Percentiles rank a stretch among this genome's conserved stretches.
phyloP scores from a whole-genome alignment of 768 basidiomycete species.

The Pleurotus citrinopileatus region DNA sequence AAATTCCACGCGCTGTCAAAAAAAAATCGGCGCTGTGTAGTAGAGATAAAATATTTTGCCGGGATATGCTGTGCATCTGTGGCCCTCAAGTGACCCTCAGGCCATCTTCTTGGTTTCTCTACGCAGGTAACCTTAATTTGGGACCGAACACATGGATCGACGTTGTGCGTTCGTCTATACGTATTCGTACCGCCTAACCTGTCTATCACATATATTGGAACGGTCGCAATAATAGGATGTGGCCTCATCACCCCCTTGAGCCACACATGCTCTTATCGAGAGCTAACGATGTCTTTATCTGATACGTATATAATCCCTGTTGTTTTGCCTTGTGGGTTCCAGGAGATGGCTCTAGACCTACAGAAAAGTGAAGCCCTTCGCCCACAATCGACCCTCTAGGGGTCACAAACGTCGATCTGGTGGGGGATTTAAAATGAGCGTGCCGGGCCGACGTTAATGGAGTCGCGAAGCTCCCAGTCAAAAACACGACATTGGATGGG shows the following conservation, averaged over 20 bases:
- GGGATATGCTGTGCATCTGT: neutral
- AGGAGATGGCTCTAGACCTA: neutral
- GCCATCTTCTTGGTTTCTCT: neutral
- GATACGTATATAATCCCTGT: neutral
- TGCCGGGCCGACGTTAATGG: neutral
- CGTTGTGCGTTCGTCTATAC: too few relatives aligned
- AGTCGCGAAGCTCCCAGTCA: too few relatives aligned
- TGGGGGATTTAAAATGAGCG: neutral
- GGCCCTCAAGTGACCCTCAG: neutral
- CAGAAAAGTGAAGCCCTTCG: neutral
- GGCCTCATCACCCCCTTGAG: too few relatives aligned
- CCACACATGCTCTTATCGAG: neutral
- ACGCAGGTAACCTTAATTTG: neutral
- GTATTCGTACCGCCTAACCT: too few relatives aligned
- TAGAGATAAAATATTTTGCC: neutral
- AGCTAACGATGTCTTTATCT: neutral
- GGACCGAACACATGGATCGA: neutral
- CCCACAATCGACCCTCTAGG: neutral
- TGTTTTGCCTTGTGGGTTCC: slow-evolving; percentile 3
- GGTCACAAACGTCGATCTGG: neutral
- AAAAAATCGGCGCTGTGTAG: neutral
- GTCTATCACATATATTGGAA: too few relatives aligned
- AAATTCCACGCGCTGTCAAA: neutral
- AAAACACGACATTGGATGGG: too few relatives aligned
- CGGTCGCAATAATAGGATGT: neutral